phyloP scores from a whole-genome alignment of 495 filamentous ascomycete genomes.

The Zalerion maritima region DNA sequence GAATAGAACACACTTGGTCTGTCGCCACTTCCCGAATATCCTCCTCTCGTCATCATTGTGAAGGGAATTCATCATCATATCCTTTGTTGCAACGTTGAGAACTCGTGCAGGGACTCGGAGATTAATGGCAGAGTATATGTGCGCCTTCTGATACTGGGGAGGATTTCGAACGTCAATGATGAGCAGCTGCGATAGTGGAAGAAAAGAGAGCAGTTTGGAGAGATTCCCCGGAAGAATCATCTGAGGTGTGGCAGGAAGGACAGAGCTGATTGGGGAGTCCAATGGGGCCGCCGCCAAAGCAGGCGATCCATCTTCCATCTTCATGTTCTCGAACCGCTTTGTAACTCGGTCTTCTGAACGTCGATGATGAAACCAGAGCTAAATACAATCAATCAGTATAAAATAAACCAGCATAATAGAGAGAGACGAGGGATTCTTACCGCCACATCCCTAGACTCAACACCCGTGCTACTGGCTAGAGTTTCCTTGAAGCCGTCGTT shows the following conservation, averaged over 20 bases:
- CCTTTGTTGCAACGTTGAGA: constrained; percentile 23
- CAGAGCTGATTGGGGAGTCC: constrained; percentile 2
- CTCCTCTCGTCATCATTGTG: constrained; percentile 27
- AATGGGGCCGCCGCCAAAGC: constrained; percentile 13
- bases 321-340: constrained; percentile 23
- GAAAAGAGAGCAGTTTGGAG: constrained; percentile 30
- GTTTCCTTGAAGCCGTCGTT: constrained; percentile 21
- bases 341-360: constrained; percentile 24
- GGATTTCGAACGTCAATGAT: constrained; percentile 30
- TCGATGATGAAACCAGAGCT: constrained; percentile 30
- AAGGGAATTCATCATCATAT: constrained; percentile 34
- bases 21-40: constrained; percentile 29
- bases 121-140: constrained; percentile 33
- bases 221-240: constrained; percentile 35
- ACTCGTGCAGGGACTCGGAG: constrained; percentile 29
- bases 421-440: too few species aligned
- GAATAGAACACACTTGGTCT: constrained; percentile 30
- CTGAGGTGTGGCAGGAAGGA: constrained; percentile 1
- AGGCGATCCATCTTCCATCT: constrained; percentile 13
- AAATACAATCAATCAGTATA: constrained; percentile 1
- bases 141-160: constrained; percentile 28
- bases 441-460: constrained; percentile 22
- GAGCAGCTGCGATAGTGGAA: constrained; percentile 24
- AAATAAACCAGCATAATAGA: neutral
- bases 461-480: constrained; percentile 25